Base-by-base conservation (phyloP, 169 alveolate species). In the Eimeria sp. region DNA sequence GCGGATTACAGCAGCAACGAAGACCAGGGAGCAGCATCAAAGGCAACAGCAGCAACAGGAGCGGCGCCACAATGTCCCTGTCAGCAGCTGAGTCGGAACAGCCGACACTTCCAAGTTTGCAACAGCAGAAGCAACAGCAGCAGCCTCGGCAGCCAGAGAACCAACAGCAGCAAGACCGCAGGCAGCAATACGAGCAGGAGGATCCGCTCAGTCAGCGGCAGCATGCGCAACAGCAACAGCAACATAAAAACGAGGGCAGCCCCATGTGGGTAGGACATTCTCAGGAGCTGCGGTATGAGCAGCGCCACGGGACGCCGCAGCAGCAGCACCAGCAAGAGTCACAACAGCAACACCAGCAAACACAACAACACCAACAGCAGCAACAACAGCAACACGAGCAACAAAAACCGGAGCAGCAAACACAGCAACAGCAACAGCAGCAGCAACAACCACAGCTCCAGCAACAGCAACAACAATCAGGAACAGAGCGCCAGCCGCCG, bases 271-370 rank as follows among this genome's bases (percentile, higher is more conserved):
- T 22, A 70, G 80, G 80, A 49, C 13, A 10, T 70, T 18, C 70
- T 16, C 70, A 61, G 70, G 80, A 70, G 80, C 5, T 70, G 80
- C 25, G 20, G 80, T 47, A 22, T 47, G 87, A 76, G 34, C 87
- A 76, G 87, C 87, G 87, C 30, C 87, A 63, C 16, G 45, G 27
- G 87, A 76, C 87, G 87, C 87, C 45, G 70, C 70, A 3, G n/a
- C 70, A 3, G 2, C 70, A 61, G 45, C 80, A 27, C 5, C 80
- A 70, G 45, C 80, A 70, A n/a, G 47, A 70, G 80, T 45, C 25
- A 45, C 80, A 70, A n/a, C 80, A 27, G 1, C 80, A 54, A 14
- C 61, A 54, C 0, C 80, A 70, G 61, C 87, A 76, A 30, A 58
- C 43, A 20, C 87, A 76, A 2, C 49, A 54, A 14, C 61, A 54